A percentile compares a stretch with the other conserved stretches of the same genome.
These are phyloP conservation scores for Hypholoma sublateritium DNA, from an alignment of 768 basidiomycete species.

Conservation along the genomic window DNA sequence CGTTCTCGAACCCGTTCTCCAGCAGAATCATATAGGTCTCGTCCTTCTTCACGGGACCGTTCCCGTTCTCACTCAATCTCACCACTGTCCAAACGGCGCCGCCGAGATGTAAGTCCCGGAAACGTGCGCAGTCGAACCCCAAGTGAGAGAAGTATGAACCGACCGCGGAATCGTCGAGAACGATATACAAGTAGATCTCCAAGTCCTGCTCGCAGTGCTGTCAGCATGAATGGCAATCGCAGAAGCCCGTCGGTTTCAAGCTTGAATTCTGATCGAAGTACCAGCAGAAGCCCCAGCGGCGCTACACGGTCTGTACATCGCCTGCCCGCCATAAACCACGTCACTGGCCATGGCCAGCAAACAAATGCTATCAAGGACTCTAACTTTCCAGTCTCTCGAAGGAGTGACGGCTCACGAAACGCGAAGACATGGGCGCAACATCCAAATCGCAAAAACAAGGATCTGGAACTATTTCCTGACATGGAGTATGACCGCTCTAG, in stretches of 20 bases:
- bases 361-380: conserved; percentile 28
- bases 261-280: conserved; percentile 55
- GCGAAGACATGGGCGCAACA: conserved; percentile 32
- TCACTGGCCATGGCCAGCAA: conserved; percentile 31
- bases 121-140: conserved; percentile 48
- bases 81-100: conserved; percentile 55
- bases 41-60: conserved; percentile 61
- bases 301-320: conserved; percentile 61
- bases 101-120: conserved; percentile 51
- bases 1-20: conserved; percentile 65
- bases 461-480: conserved; percentile 2
- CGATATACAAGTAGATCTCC: conserved; percentile 39
- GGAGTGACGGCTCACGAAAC: conserved; percentile 20
- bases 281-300: conserved; percentile 53
- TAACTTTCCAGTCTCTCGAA: conserved; percentile 26
- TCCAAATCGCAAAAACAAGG: conserved; percentile 20
- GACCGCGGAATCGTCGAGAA: conserved; percentile 21
- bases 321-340: conserved; percentile 41
- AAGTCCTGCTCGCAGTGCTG: conserved; percentile 39
- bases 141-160: conserved; percentile 41
- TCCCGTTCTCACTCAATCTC: conserved; percentile 63
- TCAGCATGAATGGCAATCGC: conserved; percentile 33
- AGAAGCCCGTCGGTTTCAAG: conserved; percentile 59
- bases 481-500: conserved; percentile 1
- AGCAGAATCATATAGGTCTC: conserved; percentile 64